Conservation (phyloP, 345 rosid species). For the Gossypium rotundifolium region DNA sequence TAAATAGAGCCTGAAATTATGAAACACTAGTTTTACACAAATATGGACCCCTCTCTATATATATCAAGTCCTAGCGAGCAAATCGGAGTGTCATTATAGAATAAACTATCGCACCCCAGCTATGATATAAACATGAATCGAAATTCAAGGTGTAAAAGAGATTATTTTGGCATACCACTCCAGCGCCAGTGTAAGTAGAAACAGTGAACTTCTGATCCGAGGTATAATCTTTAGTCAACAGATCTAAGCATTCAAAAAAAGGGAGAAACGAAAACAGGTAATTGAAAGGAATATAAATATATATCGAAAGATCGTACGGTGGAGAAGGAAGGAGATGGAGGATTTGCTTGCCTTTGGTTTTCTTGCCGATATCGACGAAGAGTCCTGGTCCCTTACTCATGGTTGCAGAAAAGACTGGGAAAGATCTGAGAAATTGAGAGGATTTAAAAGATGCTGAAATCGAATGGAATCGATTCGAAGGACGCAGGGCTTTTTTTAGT, state of each 20-base stretch:
- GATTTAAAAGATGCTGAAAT: conserved; percentile 18
- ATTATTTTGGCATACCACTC: conserved; percentile 53
- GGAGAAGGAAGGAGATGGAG: not conserved
- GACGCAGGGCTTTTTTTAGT: not conserved
- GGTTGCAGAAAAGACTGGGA: conserved; percentile 9
- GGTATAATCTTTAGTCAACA: conserved; percentile 70
- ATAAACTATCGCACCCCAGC: not conserved
- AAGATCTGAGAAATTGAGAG: conserved; percentile 5
- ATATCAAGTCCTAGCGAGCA: not conserved
- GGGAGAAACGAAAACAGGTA: conserved; percentile 6
- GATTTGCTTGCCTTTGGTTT: conserved; percentile 53
- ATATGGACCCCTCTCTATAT: not conserved
- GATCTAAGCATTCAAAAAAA: conserved; percentile 43
- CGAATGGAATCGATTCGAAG: not conserved
- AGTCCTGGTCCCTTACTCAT: conserved; percentile 92
- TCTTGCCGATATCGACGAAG: conserved; percentile 88
- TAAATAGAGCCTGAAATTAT: not conserved
- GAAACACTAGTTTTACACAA: not conserved
- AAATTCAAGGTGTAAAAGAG: not conserved
- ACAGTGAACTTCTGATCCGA: conserved; percentile 80
- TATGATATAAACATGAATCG: not conserved
- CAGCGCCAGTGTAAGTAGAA: conserved; percentile 55
- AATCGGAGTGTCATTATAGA: not conserved
- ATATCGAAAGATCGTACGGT: not conserved
- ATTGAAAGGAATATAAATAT: not conserved